phyloP scores from a whole-genome alignment of 352 stramenopile genomes.

The Peronospora destructor region DNA sequence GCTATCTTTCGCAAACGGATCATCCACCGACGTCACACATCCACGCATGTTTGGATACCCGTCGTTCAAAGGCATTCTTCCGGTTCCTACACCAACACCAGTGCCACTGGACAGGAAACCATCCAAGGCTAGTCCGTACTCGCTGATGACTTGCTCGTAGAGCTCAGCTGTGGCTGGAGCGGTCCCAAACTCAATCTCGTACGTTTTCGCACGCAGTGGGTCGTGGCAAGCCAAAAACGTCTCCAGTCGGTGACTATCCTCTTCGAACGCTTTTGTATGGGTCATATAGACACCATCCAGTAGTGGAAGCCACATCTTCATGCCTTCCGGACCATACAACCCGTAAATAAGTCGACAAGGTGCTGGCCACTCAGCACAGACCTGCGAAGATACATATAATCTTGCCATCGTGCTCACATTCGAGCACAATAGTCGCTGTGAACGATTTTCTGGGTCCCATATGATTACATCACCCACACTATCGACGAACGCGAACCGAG shows the following conservation, averaged over 20 bases:
- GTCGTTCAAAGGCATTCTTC: slow-evolving; percentile 26
- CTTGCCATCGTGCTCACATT: slow-evolving; percentile 62
- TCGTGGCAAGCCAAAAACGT: slow-evolving; percentile 77
- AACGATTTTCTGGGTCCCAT: slow-evolving; percentile 70
- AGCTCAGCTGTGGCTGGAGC: slow-evolving; percentile 51
- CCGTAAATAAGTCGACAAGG: slow-evolving; percentile 59
- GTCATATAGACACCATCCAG: slow-evolving; percentile 70
- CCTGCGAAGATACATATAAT: slow-evolving; percentile 36
- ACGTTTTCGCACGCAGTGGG: slow-evolving; percentile 71
- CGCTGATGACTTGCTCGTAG: slow-evolving; percentile 61
- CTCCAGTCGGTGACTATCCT: slow-evolving; percentile 38
- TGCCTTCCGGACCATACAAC: slow-evolving; percentile 65
- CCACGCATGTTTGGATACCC: slow-evolving; percentile 41
- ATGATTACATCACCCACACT: slow-evolving; percentile 53
- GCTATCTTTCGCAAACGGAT: slow-evolving; percentile 43
- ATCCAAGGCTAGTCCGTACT: slow-evolving; percentile 66
- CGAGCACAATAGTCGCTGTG: slow-evolving; percentile 51
- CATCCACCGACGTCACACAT: slow-evolving; percentile 54
- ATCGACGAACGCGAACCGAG: slow-evolving; percentile 56
- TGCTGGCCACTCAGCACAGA: slow-evolving; percentile 47
- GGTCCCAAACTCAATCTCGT: slow-evolving; percentile 74
- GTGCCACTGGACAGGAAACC: slow-evolving; percentile 26
- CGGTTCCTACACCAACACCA: slow-evolving; percentile 13
- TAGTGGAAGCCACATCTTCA: slow-evolving; percentile 69
- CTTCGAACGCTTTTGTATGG: slow-evolving; percentile 51